These are phyloP conservation scores for Trichoderma sp. DNA, from an alignment of 2,329 filamentous ascomycete species.

Conservation along the genomic window DNA sequence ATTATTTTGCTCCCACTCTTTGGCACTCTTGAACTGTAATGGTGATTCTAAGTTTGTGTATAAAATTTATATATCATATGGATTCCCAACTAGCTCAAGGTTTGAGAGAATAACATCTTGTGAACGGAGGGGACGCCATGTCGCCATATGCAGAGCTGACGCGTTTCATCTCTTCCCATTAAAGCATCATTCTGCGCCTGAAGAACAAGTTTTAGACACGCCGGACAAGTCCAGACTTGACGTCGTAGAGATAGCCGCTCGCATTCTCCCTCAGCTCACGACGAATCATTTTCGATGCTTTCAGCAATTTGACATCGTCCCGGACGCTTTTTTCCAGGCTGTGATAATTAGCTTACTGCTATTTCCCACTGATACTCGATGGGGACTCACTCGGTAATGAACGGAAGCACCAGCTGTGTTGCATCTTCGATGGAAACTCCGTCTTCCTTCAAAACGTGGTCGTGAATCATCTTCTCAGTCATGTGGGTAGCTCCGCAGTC, in stretches of 20 bases:
- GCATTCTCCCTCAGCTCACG: not conserved
- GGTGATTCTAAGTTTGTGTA: too few relatives aligned
- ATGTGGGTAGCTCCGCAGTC: not conserved
- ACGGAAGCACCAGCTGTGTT: not conserved
- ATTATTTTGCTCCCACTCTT: too few relatives aligned
- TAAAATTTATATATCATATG: not conserved
- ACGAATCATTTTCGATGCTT: not conserved
- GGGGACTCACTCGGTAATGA: not conserved
- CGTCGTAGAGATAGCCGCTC: not conserved
- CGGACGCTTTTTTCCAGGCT: not conserved
- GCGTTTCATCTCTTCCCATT: not conserved
- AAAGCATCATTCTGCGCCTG: not conserved
- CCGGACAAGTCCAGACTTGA: not conserved
- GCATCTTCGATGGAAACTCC: not conserved
- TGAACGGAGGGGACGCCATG: not conserved
- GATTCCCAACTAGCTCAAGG: not conserved
- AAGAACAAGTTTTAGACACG: not conserved
- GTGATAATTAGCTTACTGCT: not conserved
- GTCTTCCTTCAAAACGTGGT: not conserved
- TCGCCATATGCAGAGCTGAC: not conserved
- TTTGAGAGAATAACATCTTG: not conserved
- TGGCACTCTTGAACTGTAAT: too few relatives aligned
- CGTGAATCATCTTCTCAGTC: not conserved
- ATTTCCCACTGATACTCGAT: not conserved
- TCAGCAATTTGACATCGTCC: not conserved